These are phyloP conservation scores for Ocimum tenuiflorum DNA, from an alignment of 257 asterid species.

Conservation along the genomic window DNA sequence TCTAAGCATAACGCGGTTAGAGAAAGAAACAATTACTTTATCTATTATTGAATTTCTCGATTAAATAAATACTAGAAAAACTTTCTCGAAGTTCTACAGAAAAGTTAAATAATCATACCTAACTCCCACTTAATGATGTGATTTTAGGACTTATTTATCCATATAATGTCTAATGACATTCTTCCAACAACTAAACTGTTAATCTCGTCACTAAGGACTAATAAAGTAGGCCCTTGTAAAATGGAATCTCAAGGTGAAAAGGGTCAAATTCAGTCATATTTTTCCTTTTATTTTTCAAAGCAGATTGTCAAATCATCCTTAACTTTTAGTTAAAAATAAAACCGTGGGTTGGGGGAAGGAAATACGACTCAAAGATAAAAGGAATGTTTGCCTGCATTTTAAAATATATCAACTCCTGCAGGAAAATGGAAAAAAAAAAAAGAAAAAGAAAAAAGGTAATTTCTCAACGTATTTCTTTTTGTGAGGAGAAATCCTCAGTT, in stretches of 20 bases:
- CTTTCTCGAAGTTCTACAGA: constrained; percentile 24
- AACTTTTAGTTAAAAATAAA: not conserved
- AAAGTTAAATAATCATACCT: constrained; percentile 22
- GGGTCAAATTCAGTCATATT: constrained; percentile 24
- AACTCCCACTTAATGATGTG: constrained; percentile 20
- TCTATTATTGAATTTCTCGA: not conserved
- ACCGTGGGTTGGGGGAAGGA: not conserved
- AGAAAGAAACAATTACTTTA: constrained; percentile 6
- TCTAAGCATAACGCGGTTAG: constrained; percentile 24
- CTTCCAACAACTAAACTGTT: constrained; percentile 15
- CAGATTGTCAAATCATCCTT: constrained; percentile 18
- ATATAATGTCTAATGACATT: constrained; percentile 11
- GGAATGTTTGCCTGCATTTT: constrained; percentile 13
- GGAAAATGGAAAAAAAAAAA: no score
- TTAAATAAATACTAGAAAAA: not conserved
- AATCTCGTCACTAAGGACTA: constrained; percentile 26
- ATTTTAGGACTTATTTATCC: constrained; percentile 8
- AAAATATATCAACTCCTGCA: no score
- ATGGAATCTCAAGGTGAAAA: constrained; percentile 18
- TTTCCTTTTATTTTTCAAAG: not conserved
- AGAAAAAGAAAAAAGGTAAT: no score
- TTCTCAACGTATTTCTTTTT: no score
- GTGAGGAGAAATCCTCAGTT: no score
- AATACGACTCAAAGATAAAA: not conserved
- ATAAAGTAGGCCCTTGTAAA: constrained; percentile 1